Conservation (phyloP, 495 filamentous ascomycete species). For the Tuber borchii region DNA sequence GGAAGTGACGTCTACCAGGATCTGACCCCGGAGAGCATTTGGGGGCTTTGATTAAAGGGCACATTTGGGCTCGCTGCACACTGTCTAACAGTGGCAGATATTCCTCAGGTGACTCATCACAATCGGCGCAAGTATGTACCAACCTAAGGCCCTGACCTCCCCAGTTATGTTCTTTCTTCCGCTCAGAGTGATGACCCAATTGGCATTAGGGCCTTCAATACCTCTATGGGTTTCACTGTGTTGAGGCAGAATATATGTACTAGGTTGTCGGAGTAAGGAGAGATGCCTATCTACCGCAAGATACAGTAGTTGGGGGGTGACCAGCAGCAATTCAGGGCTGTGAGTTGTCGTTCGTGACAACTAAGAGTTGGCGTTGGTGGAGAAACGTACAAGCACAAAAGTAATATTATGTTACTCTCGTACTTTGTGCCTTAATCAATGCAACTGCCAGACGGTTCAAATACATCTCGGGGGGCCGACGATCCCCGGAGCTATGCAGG, state of each 20-base stretch:
- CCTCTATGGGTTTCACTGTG: not conserved
- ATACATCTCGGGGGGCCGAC: not conserved
- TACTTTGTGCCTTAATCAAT: not conserved
- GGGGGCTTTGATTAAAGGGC: not conserved
- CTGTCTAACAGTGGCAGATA: not conserved
- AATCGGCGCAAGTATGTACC: not conserved
- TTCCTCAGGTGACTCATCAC: not conserved
- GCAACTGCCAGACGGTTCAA: not conserved
- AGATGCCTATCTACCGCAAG: not conserved
- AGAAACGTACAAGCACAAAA: not conserved
- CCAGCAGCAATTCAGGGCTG: not conserved
- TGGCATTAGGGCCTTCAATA: not conserved
- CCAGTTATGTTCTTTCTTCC: not conserved
- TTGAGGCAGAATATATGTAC: not conserved
- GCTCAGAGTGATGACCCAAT: not conserved
- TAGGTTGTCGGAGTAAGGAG: not conserved
- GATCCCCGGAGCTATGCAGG: not conserved
- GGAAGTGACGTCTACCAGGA: not conserved
- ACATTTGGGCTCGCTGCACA: not conserved
- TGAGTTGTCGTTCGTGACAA: not conserved
- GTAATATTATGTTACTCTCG: not conserved
- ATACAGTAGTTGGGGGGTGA: not conserved
- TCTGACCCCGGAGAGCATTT: not conserved
- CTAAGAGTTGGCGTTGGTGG: not conserved
- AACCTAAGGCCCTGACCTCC: not conserved